phyloP scores from a whole-genome alignment of 1,284 basidiomycete genomes.

The Leccinum cinnamomeum region DNA sequence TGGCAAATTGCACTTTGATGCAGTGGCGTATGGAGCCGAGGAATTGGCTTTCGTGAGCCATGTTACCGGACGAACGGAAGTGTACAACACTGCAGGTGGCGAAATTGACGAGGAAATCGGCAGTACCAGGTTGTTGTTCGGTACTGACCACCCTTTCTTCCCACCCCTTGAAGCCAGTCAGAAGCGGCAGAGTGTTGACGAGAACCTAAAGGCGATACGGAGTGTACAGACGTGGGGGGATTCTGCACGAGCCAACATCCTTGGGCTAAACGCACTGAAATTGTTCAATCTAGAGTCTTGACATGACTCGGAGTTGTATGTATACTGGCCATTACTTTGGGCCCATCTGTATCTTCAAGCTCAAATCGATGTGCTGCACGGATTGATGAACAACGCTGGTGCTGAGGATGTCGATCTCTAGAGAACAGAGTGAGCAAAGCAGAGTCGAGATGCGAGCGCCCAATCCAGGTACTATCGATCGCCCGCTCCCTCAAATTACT shows the following conservation, averaged over 20 bases:
- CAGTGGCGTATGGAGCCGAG: constrained; percentile 81
- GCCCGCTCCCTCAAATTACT: constrained; percentile 73
- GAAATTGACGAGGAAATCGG: too few species aligned
- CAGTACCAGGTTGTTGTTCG: too few species aligned
- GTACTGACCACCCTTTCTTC: too few species aligned
- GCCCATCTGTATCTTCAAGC: constrained; percentile 81
- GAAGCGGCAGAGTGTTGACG: constrained; percentile 81
- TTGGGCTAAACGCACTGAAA: constrained; percentile 67
- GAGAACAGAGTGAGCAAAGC: constrained; percentile 6
- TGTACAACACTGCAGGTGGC: too few species aligned
- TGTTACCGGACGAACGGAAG: constrained; percentile 30
- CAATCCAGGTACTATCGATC: constrained; percentile 59
- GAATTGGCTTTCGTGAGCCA: constrained; percentile 77
- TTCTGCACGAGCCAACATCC: constrained; percentile 54
- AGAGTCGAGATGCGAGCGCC: background rate
- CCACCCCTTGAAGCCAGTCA: constrained; percentile 49
- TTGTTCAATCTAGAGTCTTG: constrained; percentile 53
- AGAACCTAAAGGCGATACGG: constrained; percentile 79
- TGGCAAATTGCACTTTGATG: constrained; percentile 78
- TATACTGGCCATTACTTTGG: constrained; percentile 35
- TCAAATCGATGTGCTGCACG: constrained; percentile 91
- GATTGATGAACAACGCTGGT: constrained; percentile 93
- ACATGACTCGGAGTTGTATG: constrained; percentile 11
- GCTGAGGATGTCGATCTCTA: constrained; percentile 76
- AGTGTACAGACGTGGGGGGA: constrained; percentile 33